Base-by-base conservation (phyloP, 1,284 basidiomycete genomes). In the Cryptococcus sp. region DNA sequence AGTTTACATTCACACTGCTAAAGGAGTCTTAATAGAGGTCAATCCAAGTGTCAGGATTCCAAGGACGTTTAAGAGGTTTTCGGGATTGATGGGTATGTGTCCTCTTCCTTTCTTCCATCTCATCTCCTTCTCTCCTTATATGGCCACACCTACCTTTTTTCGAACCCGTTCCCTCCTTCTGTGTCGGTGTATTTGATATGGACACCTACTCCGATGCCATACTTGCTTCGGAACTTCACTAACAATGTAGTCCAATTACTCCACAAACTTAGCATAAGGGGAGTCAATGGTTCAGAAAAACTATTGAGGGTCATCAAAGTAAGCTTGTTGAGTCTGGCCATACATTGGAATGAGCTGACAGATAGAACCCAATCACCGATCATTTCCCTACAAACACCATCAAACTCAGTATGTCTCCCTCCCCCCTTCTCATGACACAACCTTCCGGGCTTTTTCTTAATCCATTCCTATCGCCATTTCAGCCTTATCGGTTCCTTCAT, bases 31-130 rank as follows among this genome's bases (percentile, higher is more conserved):
- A 46, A 98, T 99, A 73, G 96, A 99, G 77, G 91, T 99, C 61
- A 98, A 99, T 74, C 94, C 94, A 5, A 88, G 90, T 74, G 92
- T 99, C 24, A 83, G 94, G 57, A 99, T 99, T 67, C 94, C 94
- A 10, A 81, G 94, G 58, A 99, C 94, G 7, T 98, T 99, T 77
- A 99, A 99, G 78, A 85, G 94, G 7, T 99, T 99, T 78, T 91
- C 89, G 54, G 94, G 94, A 36, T 78, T 99, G 55, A 99, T 99
- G 96, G 91, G 91, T 92, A 68, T 63, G 88, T 47, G 4, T 16
- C 7, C 14, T 36, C 21, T 25, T 36, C 18, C 7, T 45, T 7
- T 4, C n/a, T 16, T 4, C 32, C 19, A 4, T 50, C 11, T 24
- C 47, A 31, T n/a, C 28, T 28, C 28, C 28, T 28, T 28, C 5